Percentiles rank a stretch among this genome's conserved stretches.
phyloP scores from a whole-genome alignment of 768 basidiomycete species.

The Plicaturopsis crispa region DNA sequence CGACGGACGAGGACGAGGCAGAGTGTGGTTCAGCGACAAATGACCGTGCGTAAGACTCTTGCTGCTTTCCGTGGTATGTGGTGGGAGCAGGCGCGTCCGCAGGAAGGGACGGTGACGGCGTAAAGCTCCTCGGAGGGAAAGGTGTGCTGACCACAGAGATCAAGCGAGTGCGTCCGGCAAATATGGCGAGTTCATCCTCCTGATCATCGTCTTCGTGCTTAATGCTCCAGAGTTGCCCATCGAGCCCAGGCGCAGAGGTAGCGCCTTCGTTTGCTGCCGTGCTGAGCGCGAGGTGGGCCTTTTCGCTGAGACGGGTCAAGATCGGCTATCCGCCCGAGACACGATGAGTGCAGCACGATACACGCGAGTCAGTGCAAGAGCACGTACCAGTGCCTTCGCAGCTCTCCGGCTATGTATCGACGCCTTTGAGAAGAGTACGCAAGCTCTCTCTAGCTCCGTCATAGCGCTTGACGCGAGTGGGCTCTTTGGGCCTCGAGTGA shows the following conservation, averaged over 20 bases:
- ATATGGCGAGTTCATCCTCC: slow-evolving; percentile 60
- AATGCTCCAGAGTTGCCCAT: slow-evolving; percentile 42
- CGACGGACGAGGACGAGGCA: not conserved
- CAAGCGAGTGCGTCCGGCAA: slow-evolving; percentile 60
- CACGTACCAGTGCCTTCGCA: slow-evolving; percentile 54
- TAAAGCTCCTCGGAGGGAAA: not conserved
- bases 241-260: slow-evolving; percentile 18
- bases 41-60: not conserved
- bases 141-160: slow-evolving; percentile 38
- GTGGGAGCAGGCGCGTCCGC: not conserved
- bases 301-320: slow-evolving; percentile 52
- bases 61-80: not conserved
- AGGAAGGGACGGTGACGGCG: not conserved
- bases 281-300: slow-evolving; percentile 52
- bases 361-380: not conserved
- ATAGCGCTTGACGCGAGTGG: slow-evolving; percentile 63
- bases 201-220: slow-evolving; percentile 39
- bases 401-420: slow-evolving; percentile 53
- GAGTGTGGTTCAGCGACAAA: not conserved
- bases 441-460: slow-evolving; percentile 61
- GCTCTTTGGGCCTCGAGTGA: slow-evolving; percentile 64
- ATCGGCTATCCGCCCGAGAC: slow-evolving; percentile 46
- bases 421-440: slow-evolving; percentile 57
- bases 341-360: not conserved
- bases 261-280: slow-evolving; percentile 31